Evolutionary conservation across 805 yeast genomes (phyloP), one percentile per base, ranked within the genome.

Genomic region (Wickerhamomyces silvicola): DNA sequence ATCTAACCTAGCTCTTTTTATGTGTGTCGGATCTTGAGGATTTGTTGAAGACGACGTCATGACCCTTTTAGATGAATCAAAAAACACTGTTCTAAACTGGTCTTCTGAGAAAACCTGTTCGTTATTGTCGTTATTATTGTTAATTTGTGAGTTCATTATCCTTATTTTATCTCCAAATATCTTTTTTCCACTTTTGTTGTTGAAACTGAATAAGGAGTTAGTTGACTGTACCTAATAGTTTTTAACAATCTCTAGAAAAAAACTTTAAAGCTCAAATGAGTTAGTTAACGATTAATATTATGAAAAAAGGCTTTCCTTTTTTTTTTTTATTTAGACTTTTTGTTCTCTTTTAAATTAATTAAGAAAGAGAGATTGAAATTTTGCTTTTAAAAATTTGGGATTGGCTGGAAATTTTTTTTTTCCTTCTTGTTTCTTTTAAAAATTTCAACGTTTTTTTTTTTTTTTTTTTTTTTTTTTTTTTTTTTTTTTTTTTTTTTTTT

Each of bases 81-180:
- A 53, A 38, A 49, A 52, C 26, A 46, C 52, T 18, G 36, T 42
- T 34, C 53, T 42, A 41, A 50, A 48, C 31, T 52, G 53, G 16
- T 53, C 53, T 35, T 60, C 62, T 3, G 54, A 44, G 30, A 50
- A 49, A 24, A 54, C 41, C 35, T 60, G 64, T 30, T 62, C 62
- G 34, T 61, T 58, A 33, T 58, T 57, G 14, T 62, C 51, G 10
- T 39, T 20, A 32, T 47, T 49, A 38, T 64, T 60, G 36, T 64
- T 61, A 21, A 57, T 31, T 33, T 60, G 67, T 6, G 65, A 56
- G 39, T 51, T 60, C 68, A 63, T 64, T n/a, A 7, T 20, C 15
- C 11, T 24, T n/a, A n/a, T 24, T 6, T 5, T 23, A 23, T 23
- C 15, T 5, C 15, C 11, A 16, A 18, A 10, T 24, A 15, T 14